Evolutionary conservation across 306 rosid species (phyloP).

Genomic region (Quercus ilex): DNA sequence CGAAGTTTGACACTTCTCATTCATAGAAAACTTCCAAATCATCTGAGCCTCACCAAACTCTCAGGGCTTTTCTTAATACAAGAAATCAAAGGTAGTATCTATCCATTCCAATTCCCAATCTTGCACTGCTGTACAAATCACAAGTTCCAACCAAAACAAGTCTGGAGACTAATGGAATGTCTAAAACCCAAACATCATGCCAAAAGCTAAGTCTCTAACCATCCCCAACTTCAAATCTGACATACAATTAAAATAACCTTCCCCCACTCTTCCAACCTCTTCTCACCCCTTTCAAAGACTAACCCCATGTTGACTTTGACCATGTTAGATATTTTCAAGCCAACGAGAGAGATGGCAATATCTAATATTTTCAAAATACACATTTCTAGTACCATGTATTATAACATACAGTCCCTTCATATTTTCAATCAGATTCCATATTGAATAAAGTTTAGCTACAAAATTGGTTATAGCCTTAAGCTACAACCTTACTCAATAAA

Average conservation of each 20-base stretch:
- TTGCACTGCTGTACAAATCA: neutral
- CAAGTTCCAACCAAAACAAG: neutral
- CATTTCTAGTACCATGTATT: neutral
- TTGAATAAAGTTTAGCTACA: no score
- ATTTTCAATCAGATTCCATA: neutral
- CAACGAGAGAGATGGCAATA: neutral
- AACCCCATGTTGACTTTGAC: neutral
- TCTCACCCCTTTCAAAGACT: neutral
- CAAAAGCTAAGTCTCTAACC: neutral
- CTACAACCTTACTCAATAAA: no score
- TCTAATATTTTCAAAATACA: neutral
- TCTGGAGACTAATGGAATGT: neutral
- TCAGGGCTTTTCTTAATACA: neutral
- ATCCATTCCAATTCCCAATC: neutral
- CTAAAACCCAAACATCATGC: neutral
- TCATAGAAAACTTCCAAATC: neutral
- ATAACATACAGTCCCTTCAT: neutral
- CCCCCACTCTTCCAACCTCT: neutral
- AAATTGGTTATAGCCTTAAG: no score
- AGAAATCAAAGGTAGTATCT: neutral
- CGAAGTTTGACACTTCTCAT: neutral
- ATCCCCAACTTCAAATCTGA: neutral
- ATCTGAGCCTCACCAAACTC: neutral
- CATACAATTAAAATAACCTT: neutral
- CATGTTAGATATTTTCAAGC: neutral